These are phyloP conservation scores for Vigna radiata DNA, from an alignment of 306 rosid species.

Conservation along the genomic window DNA sequence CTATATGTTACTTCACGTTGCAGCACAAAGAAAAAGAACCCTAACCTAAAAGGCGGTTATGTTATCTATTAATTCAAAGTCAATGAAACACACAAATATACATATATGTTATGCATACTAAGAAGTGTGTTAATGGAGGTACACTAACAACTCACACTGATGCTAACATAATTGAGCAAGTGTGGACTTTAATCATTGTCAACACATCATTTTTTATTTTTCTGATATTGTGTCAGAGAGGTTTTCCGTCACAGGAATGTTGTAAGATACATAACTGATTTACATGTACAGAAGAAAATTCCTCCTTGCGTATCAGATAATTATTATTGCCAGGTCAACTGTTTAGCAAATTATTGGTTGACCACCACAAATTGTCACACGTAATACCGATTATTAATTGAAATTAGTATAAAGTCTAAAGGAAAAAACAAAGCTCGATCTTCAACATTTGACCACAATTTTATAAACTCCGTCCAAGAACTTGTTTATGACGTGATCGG, in stretches of 20 bases:
- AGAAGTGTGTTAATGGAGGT: slow-evolving; percentile 38
- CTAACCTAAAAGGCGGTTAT: slow-evolving; percentile 4
- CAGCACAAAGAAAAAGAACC: slow-evolving; percentile 22
- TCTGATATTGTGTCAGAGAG: slow-evolving; percentile 29
- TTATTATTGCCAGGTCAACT: neutral
- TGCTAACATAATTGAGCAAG: slow-evolving; percentile 31
- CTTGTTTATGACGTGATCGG: neutral
- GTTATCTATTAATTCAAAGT: slow-evolving; percentile 1
- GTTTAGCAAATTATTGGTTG: slow-evolving; percentile 33
- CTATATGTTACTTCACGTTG: slow-evolving; percentile 43
- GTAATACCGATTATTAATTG: neutral
- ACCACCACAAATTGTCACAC: slow-evolving; percentile 43
- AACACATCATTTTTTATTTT: slow-evolving; percentile 19
- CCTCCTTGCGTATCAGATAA: neutral
- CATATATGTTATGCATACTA: neutral
- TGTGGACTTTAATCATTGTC: slow-evolving; percentile 3
- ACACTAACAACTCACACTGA: slow-evolving; percentile 37
- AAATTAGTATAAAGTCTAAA: slow-evolving; percentile 6
- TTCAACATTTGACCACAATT: slow-evolving; percentile 42
- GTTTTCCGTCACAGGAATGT: slow-evolving; percentile 35
- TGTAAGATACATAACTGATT: slow-evolving; percentile 6
- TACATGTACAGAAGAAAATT: neutral
- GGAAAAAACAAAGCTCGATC: slow-evolving; percentile 23
- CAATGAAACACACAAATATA: slow-evolving; percentile 7
- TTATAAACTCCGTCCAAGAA: slow-evolving; percentile 43